Conservation (phyloP, 2,329 filamentous ascomycete species). For the Botrytis deweyae region DNA sequence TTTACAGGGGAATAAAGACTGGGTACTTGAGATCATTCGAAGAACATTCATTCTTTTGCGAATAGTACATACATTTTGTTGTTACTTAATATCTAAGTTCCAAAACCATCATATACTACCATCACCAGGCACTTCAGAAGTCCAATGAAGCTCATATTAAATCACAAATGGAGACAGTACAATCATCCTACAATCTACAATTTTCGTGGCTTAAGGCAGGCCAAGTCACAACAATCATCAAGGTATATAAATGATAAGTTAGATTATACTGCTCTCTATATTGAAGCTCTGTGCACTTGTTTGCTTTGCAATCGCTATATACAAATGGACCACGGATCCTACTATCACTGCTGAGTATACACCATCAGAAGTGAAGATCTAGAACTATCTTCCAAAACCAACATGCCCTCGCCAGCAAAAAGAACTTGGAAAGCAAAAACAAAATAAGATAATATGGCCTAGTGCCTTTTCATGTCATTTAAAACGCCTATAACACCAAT, state of each 20-base stretch:
- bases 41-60: background rate
- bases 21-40: background rate
- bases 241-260: background rate
- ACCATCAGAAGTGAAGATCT: slow-evolving; percentile 25
- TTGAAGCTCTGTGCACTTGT: slow-evolving; percentile 30
- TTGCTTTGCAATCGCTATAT: slow-evolving; percentile 28
- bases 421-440: slow-evolving; percentile 1
- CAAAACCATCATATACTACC: background rate
- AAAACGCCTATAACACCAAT: slow-evolving; percentile 36
- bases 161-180: background rate
- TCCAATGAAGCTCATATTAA: background rate
- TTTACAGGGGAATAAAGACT: background rate
- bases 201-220: background rate
- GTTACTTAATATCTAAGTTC: background rate
- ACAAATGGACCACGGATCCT: slow-evolving; percentile 29
- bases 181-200: background rate
- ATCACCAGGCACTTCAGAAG: no score
- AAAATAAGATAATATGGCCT: slow-evolving; percentile 15
- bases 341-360: slow-evolving; percentile 17
- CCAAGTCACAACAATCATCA: background rate
- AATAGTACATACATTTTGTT: background rate
- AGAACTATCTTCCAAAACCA: slow-evolving; percentile 21
- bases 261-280: slow-evolving; percentile 16
- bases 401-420: slow-evolving; percentile 9
- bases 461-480: slow-evolving; percentile 22